Evolutionary conservation across 345 rosid genomes (phyloP), one percentile per base, ranked within the genome.

Genomic region (Citrus hindsii): DNA sequence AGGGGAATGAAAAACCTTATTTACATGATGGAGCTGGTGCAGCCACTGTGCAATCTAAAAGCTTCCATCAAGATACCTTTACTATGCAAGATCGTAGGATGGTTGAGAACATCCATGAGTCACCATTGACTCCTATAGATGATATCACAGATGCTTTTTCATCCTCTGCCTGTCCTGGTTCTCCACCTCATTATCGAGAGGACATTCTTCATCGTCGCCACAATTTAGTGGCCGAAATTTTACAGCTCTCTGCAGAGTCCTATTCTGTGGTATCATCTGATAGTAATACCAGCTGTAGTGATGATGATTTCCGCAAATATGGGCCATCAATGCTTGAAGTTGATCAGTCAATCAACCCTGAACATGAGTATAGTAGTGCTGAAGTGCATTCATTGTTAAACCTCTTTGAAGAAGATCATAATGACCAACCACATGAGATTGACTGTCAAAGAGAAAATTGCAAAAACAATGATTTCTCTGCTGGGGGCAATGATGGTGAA

Each of bases 231-330:
- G 98, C 92, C 83, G 99, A 96, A 90, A 89, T 90, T 77, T 81
- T 96, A 87, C 99, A 92, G 90, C 90, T 94, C 66, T 89, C 99
- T 86, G 98, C 92, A 7, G 94, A 90, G 64, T 92, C 99, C 76
- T 92, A 80, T 85, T 94, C 98, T 14, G 84, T 89, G 71, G 90
- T 85, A 70, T 92, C 98, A 27, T 90, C 97, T 80, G 93, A 96
- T 82, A 92, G 95, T 81, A 72, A 85, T 67, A 90, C 94, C 69
- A 94, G 97, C 85, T 85, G 90, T 79, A 89, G 95, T 83, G 98
- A 90, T 76, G 92, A 89, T 82, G 92, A 91, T 67, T 53, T 82
- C 66, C 55, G 79, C 82, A 86, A 90, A 48, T 81, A 75, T 85
- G 92, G 84, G 71, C 76, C 79, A 76, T 82, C 86, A 12, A 68